Conservation (phyloP, 371 early-diverging fungal genomes). For the Blastocladiella emersonii region DNA sequence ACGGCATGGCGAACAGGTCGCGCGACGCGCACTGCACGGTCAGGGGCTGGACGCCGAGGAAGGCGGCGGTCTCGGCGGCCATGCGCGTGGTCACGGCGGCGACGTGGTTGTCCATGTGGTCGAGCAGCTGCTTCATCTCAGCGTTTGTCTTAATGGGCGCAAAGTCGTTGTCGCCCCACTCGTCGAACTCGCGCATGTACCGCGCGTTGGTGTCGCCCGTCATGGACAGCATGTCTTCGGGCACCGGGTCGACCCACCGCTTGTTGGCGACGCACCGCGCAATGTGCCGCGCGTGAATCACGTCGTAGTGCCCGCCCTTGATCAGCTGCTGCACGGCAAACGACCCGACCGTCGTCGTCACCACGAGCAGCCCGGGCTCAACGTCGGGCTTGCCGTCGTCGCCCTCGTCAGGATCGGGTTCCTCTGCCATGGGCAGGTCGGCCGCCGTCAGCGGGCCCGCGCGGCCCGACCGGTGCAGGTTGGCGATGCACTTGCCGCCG, state of each 20-base stretch:
- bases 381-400: no score
- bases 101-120: background rate
- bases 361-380: no score
- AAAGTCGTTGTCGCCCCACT: background rate
- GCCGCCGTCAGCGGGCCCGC: no score
- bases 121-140: background rate
- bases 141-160: background rate
- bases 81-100: no score
- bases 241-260: background rate
- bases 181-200: background rate
- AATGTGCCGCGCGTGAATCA: background rate
- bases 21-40: no score
- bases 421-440: no score
- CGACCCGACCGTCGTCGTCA: no score
- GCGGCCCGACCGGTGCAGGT: no score
- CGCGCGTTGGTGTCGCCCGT: background rate
- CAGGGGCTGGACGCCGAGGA: no score
- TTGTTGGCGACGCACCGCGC: background rate
- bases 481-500: no score
- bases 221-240: background rate
- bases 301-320: background rate
- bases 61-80: no score
- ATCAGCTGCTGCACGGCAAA: background rate
- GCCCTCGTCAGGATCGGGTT: no score
- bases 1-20: background rate